Percentiles rank a stretch among this genome's conserved stretches.
These are phyloP conservation scores for Ceratorhiza oryzae-sativae DNA, from an alignment of 1,284 basidiomycete genomes.

Conservation along the genomic window DNA sequence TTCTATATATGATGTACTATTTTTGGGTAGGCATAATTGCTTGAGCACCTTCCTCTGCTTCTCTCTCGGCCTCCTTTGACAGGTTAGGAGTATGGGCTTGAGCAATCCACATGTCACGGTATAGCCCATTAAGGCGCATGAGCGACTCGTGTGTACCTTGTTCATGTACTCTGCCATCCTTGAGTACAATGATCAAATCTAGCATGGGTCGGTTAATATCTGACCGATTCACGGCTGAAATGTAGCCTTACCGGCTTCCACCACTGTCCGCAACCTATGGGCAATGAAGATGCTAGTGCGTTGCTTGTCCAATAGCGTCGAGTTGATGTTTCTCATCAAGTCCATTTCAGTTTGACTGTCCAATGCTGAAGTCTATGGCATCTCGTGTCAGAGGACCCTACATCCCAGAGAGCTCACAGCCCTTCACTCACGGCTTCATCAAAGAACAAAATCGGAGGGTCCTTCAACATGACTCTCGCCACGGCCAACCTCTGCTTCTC, in stretches of 20 bases:
- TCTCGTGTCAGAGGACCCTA: constrained; percentile 23
- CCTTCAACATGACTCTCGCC: constrained; percentile 89
- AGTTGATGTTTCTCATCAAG: constrained; percentile 94
- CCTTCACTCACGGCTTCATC: constrained; percentile 84
- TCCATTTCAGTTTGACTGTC: constrained; percentile 95
- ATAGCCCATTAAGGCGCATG: constrained; percentile 74
- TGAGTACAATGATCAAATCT: constrained; percentile 91
- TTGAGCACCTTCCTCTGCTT: constrained; percentile 17
- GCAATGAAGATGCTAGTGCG: constrained; percentile 97
- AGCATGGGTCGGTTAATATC: background rate
- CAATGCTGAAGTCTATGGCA: constrained; percentile 82
- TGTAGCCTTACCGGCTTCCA: constrained; percentile 73
- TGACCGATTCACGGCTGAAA: constrained; percentile 38
- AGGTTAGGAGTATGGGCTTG: constrained; percentile 55
- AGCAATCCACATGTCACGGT: constrained; percentile 86
- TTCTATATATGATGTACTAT: background rate
- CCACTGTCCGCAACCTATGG: constrained; percentile 85
- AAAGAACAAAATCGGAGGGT: constrained; percentile 95
- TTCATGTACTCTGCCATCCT: constrained; percentile 84
- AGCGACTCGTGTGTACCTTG: constrained; percentile 92
- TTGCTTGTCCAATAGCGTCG: constrained; percentile 72
- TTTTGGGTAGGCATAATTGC: constrained; percentile 3
- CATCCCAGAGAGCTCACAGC: background rate
- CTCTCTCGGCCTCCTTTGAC: constrained; percentile 13
- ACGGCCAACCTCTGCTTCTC: constrained; percentile 98